Evolutionary conservation across 495 filamentous ascomycete species (phyloP), one percentile per base, ranked within the genome.

Genomic region (Massariosphaeria phaeospora): DNA sequence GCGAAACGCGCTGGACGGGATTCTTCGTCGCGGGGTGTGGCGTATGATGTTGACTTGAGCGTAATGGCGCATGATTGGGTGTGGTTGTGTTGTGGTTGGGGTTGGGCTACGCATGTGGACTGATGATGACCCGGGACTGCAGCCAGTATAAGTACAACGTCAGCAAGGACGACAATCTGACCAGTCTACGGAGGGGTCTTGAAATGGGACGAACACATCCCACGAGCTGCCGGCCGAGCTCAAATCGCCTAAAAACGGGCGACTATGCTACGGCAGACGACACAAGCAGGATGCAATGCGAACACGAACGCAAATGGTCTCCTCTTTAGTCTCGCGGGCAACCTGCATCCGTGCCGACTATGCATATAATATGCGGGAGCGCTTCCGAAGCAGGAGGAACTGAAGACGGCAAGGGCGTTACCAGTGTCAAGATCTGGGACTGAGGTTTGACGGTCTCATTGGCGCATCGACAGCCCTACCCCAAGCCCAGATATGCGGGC

Each of bases 401-500:
- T 23, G 38, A 23, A 23, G 9, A 20, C 3, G 38, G 38, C 3
- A 2, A 21, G 15, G 15, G 38, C 20, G 12, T 5, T 17, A 6
- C 8, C 20, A 20, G 6, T 12, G 38, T 23, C n/a, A 40, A 21
- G n/a, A n/a, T n/a, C n/a, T n/a, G n/a, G n/a, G n/a, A n/a, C n/a
- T n/a, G n/a, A 40, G 5, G 3, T 36, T 13, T 13, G 34, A 13
- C 29, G 20, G 17, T 29, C 18, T 34, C 10, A 48, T 48, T 23
- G 46, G 46, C 1, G 4, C 8, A 7, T 13, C 18, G 46, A 26
- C 31, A 48, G 46, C 46, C 46, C 38, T 48, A 48, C 31, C 2
- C 30, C 21, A 4, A 21, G 30, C n/a, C 31, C 2, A 2, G 17
- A 36, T 17, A 48, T 26, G 46, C 46, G 38, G 10, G 38, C 6